Evolutionary conservation across 768 basidiomycete species (phyloP).

Genomic region (Serendipita sp.): DNA sequence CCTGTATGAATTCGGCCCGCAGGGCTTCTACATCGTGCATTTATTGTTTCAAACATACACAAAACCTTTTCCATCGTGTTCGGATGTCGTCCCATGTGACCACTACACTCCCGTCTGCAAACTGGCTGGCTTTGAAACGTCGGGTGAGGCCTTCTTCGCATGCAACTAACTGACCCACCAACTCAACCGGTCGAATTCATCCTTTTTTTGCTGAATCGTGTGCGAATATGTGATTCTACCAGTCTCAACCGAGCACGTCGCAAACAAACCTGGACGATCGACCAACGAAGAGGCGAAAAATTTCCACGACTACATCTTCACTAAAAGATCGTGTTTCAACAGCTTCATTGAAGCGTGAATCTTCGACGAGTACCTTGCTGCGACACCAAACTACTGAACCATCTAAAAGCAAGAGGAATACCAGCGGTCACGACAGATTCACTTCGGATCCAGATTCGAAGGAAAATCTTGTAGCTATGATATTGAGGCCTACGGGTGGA

Average conservation of each 20-base stretch:
- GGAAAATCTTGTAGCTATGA: constrained; percentile 2
- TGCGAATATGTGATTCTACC: neutral
- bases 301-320: neutral
- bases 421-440: too few species aligned
- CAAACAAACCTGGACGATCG: neutral
- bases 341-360: neutral
- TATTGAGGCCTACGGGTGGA: neutral
- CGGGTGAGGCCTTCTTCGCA: neutral
- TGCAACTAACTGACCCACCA: neutral
- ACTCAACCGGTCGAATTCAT: neutral
- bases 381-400: neutral
- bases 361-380: neutral
- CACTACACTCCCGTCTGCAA: neutral
- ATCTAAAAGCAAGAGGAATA: neutral
- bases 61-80: too few species aligned
- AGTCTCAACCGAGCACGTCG: neutral
- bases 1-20: neutral
- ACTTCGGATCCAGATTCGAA: neutral
- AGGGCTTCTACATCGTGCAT: too few species aligned
- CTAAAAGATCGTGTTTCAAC: neutral
- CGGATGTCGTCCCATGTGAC: too few species aligned
- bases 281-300: neutral
- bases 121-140: constrained; percentile 5
- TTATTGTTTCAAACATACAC: too few species aligned
- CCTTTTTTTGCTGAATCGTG: too few species aligned